phyloP scores from a whole-genome alignment of 2,329 filamentous ascomycete species.

The Alternaria atra region DNA sequence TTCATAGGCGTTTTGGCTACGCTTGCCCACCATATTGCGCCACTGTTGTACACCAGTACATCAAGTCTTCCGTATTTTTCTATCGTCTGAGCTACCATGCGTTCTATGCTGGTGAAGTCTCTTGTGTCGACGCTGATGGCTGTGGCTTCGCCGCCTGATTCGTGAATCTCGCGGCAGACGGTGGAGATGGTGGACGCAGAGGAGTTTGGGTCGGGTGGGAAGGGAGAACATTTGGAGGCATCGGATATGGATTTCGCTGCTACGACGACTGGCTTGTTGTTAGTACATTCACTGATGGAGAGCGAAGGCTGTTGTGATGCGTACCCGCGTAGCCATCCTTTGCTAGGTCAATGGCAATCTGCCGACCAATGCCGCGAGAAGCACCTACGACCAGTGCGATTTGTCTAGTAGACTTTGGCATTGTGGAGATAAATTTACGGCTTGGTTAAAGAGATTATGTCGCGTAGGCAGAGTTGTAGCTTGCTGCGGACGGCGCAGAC shows the following conservation, averaged over 20 bases:
- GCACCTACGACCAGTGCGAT: conserved; percentile 79
- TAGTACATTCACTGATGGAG: neutral
- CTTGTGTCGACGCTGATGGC: conserved; percentile 77
- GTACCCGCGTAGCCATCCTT: conserved; percentile 74
- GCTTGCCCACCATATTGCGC: conserved; percentile 85
- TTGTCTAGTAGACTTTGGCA: conserved; percentile 44
- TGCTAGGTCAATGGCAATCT: conserved; percentile 80
- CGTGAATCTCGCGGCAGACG: conserved; percentile 76
- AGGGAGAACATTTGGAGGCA: conserved; percentile 63
- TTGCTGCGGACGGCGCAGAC: neutral
- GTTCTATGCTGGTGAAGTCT: conserved; percentile 67
- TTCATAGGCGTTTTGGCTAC: conserved; percentile 77
- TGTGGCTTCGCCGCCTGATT: conserved; percentile 69
- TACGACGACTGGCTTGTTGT: conserved; percentile 71
- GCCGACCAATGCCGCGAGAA: conserved; percentile 81
- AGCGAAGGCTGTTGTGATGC: conserved; percentile 3
- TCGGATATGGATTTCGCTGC: conserved; percentile 79
- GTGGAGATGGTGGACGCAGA: conserved; percentile 79
- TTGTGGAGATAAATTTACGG: neutral
- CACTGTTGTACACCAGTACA: conserved; percentile 82
- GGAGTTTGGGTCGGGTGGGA: conserved; percentile 81
- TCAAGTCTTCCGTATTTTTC: conserved; percentile 71
- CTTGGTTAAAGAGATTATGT: neutral
- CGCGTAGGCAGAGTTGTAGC: neutral
- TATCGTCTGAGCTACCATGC: conserved; percentile 67